A percentile compares a stretch with the other conserved stretches of the same genome.
phyloP scores from a whole-genome alignment of 192 early-diverging fungal species.

The Spizellomyces punctatus region DNA sequence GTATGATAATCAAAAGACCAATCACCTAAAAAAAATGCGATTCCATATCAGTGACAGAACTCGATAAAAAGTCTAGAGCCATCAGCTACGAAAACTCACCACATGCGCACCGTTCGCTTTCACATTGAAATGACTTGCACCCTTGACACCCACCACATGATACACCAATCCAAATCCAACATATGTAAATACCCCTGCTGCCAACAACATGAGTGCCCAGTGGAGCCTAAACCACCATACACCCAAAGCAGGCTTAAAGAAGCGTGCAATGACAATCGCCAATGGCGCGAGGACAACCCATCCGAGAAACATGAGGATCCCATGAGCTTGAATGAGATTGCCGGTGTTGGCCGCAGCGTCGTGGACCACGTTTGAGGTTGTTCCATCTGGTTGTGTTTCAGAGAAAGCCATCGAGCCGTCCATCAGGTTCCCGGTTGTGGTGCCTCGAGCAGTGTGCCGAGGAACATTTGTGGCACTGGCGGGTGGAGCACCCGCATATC shows the following conservation, averaged over 20 bases:
- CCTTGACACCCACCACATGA: constrained; percentile 12
- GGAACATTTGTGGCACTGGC: constrained; percentile 2
- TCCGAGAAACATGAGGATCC: constrained; percentile 49
- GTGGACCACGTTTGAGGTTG: not conserved
- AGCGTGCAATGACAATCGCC: constrained; percentile 51
- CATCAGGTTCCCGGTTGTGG: not conserved
- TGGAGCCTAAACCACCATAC: constrained; percentile 50
- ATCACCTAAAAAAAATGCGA: constrained; percentile 28
- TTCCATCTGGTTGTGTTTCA: not conserved
- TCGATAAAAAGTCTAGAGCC: not conserved
- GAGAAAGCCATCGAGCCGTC: constrained; percentile 18
- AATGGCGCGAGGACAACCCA: constrained; percentile 44
- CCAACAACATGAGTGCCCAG: constrained; percentile 29
- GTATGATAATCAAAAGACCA: constrained; percentile 36
- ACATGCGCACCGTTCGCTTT: constrained; percentile 21
- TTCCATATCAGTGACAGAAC: not conserved
- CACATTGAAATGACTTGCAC: constrained; percentile 7
- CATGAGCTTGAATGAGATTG: constrained; percentile 36
- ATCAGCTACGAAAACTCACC: not conserved
- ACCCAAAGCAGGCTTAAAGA: constrained; percentile 43
- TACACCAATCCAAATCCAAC: constrained; percentile 10
- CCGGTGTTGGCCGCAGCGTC: not conserved
- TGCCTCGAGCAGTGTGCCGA: constrained; percentile 12
- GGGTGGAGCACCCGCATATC: constrained; percentile 10
- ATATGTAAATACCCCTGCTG: constrained; percentile 12